A percentile compares a stretch with the other conserved stretches of the same genome.
phyloP scores from a whole-genome alignment of 2,329 filamentous ascomycete genomes.

The Pseudogymnoascus sp. region DNA sequence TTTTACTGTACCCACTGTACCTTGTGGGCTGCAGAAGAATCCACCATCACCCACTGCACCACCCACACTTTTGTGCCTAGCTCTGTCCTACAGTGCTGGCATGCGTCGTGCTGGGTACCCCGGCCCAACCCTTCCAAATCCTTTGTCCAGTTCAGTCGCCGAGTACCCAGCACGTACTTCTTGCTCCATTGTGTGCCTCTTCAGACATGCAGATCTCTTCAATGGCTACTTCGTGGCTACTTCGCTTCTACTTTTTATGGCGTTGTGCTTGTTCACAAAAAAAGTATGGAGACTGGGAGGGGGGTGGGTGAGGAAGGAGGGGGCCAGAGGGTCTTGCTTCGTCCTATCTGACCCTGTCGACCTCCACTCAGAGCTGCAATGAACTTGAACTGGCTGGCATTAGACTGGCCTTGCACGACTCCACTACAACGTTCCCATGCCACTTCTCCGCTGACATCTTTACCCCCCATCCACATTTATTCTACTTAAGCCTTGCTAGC shows the following conservation, averaged over 20 bases:
- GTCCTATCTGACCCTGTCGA: constrained; percentile 7
- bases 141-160: not conserved
- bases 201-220: not conserved
- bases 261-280: not conserved
- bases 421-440: constrained; percentile 9
- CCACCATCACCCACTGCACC: not conserved
- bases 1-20: not conserved
- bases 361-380: constrained; percentile 4
- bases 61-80: not conserved
- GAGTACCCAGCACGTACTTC: not conserved
- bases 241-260: not conserved
- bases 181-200: not conserved
- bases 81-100: not conserved
- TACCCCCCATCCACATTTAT: constrained; percentile 10
- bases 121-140: not conserved
- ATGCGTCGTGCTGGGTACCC: not conserved
- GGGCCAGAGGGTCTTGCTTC: constrained; percentile 7
- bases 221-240: not conserved
- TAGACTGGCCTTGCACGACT: constrained; percentile 2
- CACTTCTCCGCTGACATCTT: constrained; percentile 11
- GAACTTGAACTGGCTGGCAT: not conserved
- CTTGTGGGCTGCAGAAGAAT: not conserved
- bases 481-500: constrained; percentile 12
- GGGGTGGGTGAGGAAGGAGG: not conserved
- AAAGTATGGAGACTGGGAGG: not conserved